These are phyloP conservation scores for Xylariaceae sp. DNA, from an alignment of 2,329 filamentous ascomycete species.

Conservation along the genomic window DNA sequence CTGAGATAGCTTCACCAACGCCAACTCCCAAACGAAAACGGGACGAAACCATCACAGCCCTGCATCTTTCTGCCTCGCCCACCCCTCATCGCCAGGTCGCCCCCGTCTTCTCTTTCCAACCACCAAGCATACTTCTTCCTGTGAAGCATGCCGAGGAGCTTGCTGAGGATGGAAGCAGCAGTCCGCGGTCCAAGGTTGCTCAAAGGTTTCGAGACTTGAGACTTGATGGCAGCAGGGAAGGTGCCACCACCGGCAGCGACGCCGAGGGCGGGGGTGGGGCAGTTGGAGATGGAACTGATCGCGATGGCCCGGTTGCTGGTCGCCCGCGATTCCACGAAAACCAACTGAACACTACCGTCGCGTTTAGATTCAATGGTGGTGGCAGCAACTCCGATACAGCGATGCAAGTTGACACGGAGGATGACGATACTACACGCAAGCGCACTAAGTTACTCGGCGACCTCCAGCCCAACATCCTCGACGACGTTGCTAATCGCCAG, in stretches of 20 bases:
- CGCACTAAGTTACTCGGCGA: constrained; percentile 28
- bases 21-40: constrained; percentile 46
- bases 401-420: constrained; percentile 27
- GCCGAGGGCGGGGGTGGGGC: constrained; percentile 44
- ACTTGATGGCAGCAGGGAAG: constrained; percentile 27
- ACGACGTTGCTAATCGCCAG: too few relatives aligned
- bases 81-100: constrained; percentile 19
- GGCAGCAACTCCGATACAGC: constrained; percentile 11
- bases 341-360: neutral
- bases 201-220: constrained; percentile 50
- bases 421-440: constrained; percentile 33
- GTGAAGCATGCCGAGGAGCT: constrained; percentile 6
- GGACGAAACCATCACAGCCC: constrained; percentile 30
- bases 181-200: constrained; percentile 50
- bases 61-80: constrained; percentile 28
- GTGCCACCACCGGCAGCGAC: constrained; percentile 10
- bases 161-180: constrained; percentile 45
- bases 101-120: constrained; percentile 45
- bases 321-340: constrained; percentile 4
- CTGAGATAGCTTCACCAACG: constrained; percentile 21
- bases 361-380: constrained; percentile 10
- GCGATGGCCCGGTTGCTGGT: neutral
- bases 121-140: constrained; percentile 19
- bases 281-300: constrained; percentile 17
- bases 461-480: neutral